Evolutionary conservation across 2,329 filamentous ascomycete genomes (phyloP).

Genomic region (Ophiosphaerella herpotricha): DNA sequence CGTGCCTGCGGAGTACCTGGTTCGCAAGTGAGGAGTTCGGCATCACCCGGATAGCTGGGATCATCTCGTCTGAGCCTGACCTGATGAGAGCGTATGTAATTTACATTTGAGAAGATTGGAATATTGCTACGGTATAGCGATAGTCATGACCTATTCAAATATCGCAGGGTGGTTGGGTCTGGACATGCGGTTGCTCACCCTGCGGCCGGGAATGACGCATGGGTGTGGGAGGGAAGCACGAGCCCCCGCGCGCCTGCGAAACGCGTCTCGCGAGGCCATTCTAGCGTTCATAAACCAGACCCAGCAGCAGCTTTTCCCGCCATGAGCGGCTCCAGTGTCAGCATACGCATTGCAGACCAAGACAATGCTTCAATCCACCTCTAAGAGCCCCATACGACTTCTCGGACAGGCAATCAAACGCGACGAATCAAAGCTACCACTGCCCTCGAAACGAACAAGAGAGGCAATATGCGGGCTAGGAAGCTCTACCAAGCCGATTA

Average conservation of each 20-base stretch:
- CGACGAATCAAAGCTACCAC: constrained; percentile 28
- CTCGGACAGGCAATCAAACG: constrained; percentile 30
- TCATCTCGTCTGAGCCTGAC: too few relatives aligned
- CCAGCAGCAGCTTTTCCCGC: constrained; percentile 11
- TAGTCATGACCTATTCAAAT: too few relatives aligned
- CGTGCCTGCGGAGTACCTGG: not conserved
- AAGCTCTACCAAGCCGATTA: constrained; percentile 32
- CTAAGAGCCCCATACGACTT: constrained; percentile 24
- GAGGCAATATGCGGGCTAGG: constrained; percentile 37
- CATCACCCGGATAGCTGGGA: too few relatives aligned
- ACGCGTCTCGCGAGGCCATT: constrained; percentile 21
- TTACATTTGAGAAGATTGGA: too few relatives aligned
- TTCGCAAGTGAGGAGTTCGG: too few relatives aligned
- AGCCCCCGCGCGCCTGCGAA: constrained; percentile 19
- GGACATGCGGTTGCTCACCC: not conserved
- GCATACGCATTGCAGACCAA: constrained; percentile 36
- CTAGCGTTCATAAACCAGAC: constrained; percentile 5
- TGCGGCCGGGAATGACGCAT: constrained; percentile 10
- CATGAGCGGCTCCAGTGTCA: constrained; percentile 35
- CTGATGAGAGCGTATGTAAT: too few relatives aligned
- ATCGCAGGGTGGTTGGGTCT: not conserved
- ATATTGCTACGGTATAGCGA: too few relatives aligned
- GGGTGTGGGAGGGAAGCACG: constrained; percentile 14
- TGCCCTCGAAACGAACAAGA: constrained; percentile 39
- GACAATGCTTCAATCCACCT: constrained; percentile 33